Conservation (phyloP, 768 basidiomycete species). For the Tulasnella sp. region DNA sequence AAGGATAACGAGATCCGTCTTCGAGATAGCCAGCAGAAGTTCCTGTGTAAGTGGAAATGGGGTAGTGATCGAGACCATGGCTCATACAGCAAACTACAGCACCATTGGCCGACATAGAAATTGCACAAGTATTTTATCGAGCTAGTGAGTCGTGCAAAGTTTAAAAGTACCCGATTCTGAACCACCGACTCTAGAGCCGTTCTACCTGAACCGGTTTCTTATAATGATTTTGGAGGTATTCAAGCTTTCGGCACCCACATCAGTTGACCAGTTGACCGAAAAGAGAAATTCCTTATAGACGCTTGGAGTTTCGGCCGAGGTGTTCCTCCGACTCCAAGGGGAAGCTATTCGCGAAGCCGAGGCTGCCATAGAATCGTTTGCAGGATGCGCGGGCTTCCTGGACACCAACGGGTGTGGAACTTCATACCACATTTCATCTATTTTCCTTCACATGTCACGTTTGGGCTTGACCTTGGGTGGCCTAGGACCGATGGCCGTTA, state of each 20-base stretch:
- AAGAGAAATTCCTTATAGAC: not conserved
- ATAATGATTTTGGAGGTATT: slow-evolving; percentile 61
- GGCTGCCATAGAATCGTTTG: slow-evolving; percentile 38
- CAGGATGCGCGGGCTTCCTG: slow-evolving; percentile 42
- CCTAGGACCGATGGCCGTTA: slow-evolving; percentile 27
- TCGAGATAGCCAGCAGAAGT: slow-evolving; percentile 62
- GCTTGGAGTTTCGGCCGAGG: slow-evolving; percentile 47
- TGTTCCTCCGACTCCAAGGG: slow-evolving; percentile 50
- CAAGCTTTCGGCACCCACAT: not conserved
- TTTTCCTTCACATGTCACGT: slow-evolving; percentile 43
- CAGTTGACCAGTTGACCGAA: not conserved
- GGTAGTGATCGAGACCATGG: not conserved
- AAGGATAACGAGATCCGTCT: slow-evolving; percentile 45
- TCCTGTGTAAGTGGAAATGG: slow-evolving; percentile 26
- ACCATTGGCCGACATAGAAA: slow-evolving; percentile 46
- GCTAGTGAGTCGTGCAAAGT: slow-evolving; percentile 38
- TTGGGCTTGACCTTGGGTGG: slow-evolving; percentile 35
- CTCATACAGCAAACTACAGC: slow-evolving; percentile 24
- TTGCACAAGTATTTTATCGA: slow-evolving; percentile 55
- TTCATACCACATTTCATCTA: slow-evolving; percentile 49
- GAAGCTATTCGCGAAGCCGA: slow-evolving; percentile 44
- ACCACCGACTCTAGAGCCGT: not conserved
- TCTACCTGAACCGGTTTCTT: slow-evolving; percentile 37
- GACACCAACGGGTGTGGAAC: slow-evolving; percentile 51
- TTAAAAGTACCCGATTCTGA: too few species aligned